phyloP scores from a whole-genome alignment of 1,139 yeast species.

The Saccharomyces hybrid region DNA sequence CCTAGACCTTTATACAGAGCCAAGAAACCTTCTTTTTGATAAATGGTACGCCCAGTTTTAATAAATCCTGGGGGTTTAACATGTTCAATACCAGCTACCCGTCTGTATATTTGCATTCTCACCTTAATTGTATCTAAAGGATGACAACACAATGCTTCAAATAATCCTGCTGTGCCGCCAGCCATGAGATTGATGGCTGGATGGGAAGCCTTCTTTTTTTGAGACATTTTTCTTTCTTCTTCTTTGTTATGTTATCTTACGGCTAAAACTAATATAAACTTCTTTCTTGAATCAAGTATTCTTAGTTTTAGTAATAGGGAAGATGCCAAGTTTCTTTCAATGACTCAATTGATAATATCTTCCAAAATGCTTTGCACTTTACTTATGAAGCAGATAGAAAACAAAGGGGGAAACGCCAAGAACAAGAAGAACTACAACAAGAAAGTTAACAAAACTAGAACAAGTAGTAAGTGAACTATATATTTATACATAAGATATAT shows the following conservation, averaged over 20 bases:
- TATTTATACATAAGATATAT: neutral
- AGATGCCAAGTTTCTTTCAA: neutral
- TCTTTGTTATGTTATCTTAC: neutral
- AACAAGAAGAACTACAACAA: neutral
- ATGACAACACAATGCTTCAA: conserved; percentile 94
- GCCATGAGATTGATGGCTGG: conserved; percentile 77
- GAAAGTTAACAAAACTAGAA: neutral
- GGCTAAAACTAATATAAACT: neutral
- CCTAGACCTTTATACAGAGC: conserved; percentile 94
- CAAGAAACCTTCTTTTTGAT: conserved; percentile 70
- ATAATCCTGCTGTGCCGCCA: conserved; percentile 97
- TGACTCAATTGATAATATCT: neutral
- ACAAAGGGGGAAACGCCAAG: neutral
- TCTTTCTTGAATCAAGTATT: neutral
- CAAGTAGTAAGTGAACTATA: neutral
- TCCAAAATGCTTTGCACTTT: neutral
- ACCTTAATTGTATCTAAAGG: conserved; percentile 96
- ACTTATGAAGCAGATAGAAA: neutral
- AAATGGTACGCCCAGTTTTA: conserved; percentile 72
- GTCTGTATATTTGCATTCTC: conserved; percentile 83
- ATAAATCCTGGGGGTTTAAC: conserved; percentile 75
- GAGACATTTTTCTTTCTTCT: conserved; percentile 9
- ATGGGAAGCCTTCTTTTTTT: conserved; percentile 31
- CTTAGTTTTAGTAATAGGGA: neutral
- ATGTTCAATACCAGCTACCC: conserved; percentile 30